A percentile compares a stretch with the other conserved stretches of the same genome.
These are phyloP conservation scores for Erodium maritimum DNA, from an alignment of 345 rosid species.

Conservation along the genomic window DNA sequence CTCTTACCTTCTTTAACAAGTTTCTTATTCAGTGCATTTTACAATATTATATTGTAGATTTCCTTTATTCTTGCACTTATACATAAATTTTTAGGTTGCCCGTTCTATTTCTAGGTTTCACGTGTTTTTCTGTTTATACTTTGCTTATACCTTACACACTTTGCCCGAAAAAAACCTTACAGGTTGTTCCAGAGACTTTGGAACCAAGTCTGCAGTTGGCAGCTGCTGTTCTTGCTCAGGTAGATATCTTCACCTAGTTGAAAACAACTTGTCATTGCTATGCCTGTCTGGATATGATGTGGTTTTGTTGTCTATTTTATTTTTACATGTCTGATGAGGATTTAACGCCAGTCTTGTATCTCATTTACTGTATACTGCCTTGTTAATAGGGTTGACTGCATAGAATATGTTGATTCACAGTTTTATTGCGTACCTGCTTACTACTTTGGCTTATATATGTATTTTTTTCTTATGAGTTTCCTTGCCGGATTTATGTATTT, in stretches of 20 bases:
- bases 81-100: not conserved
- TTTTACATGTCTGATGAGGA: not conserved
- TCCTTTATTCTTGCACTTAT: not conserved
- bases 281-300: not conserved
- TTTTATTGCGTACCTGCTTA: not conserved
- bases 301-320: not conserved
- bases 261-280: constrained; percentile 3
- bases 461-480: not conserved
- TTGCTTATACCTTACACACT: not conserved
- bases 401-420: not conserved
- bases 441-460: not conserved
- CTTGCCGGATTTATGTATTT: not conserved
- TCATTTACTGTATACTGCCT: not conserved
- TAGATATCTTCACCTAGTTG: constrained; percentile 10
- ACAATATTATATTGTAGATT: not conserved
- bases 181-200: constrained; percentile 99
- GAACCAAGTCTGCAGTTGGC: constrained; percentile 98
- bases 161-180: constrained; percentile 8
- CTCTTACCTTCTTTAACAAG: constrained; percentile 7
- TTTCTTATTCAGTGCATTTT: not conserved
- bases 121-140: not conserved
- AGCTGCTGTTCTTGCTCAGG: constrained; percentile 99
- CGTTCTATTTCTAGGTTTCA: not conserved
- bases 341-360: not conserved
- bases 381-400: not conserved